These are phyloP conservation scores for Saturnispora saitoi DNA, from an alignment of 805 yeast species.

Conservation along the genomic window DNA sequence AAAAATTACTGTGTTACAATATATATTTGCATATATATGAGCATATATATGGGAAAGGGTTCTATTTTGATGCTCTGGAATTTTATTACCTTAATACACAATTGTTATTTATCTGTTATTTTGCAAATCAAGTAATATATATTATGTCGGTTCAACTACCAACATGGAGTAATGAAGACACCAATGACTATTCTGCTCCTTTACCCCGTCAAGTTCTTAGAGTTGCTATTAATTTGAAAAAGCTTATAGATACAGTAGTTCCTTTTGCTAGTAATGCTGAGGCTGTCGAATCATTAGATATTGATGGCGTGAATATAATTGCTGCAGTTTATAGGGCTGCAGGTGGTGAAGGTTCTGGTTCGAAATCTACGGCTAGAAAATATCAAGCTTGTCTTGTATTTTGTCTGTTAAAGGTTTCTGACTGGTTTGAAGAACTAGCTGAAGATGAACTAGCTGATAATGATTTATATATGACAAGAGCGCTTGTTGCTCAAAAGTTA, in stretches of 20 bases:
- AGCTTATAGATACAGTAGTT: slow-evolving; percentile 59
- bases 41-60: too few species aligned
- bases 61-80: neutral
- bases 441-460: slow-evolving; percentile 57
- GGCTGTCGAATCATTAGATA: slow-evolving; percentile 45
- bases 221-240: slow-evolving; percentile 65
- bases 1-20: too few species aligned
- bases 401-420: slow-evolving; percentile 63
- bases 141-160: slow-evolving; percentile 16
- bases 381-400: slow-evolving; percentile 64
- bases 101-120: neutral
- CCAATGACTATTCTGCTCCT: slow-evolving; percentile 35
- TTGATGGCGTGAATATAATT: slow-evolving; percentile 44
- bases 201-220: slow-evolving; percentile 60
- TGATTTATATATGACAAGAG: slow-evolving; percentile 50
- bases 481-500: slow-evolving; percentile 62
- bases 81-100: neutral
- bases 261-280: slow-evolving; percentile 36
- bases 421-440: slow-evolving; percentile 65
- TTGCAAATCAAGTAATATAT: neutral
- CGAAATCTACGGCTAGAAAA: slow-evolving; percentile 47
- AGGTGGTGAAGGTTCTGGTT: slow-evolving; percentile 65
- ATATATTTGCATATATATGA: too few species aligned
- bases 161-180: slow-evolving; percentile 23
- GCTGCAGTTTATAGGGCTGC: slow-evolving; percentile 62